phyloP scores from a whole-genome alignment of 2,329 filamentous ascomycete species.

The Talaromyces marneffei region DNA sequence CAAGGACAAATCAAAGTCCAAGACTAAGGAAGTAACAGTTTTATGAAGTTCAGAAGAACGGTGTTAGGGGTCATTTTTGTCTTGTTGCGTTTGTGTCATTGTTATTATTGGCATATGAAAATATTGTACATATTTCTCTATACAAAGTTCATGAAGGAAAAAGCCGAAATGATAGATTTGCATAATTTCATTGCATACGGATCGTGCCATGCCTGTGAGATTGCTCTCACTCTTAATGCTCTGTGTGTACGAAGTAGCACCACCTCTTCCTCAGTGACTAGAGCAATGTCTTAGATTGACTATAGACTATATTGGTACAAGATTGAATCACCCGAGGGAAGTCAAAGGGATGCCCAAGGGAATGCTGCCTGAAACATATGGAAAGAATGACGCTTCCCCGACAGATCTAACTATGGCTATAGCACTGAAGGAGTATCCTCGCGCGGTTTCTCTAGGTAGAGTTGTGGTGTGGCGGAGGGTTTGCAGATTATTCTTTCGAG shows the following conservation, averaged over 20 bases:
- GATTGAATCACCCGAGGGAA: no score
- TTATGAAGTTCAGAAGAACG: neutral
- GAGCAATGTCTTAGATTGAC: no score
- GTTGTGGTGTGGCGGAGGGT: neutral
- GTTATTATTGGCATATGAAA: neutral
- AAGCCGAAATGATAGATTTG: neutral
- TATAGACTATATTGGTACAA: no score
- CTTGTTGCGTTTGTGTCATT: neutral
- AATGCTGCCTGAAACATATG: no score
- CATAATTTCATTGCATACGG: no score
- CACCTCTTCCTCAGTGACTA: no score
- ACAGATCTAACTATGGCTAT: no score
- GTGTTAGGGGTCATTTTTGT: neutral
- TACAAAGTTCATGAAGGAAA: neutral
- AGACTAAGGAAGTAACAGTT: neutral
- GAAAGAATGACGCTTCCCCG: no score
- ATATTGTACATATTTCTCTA: neutral
- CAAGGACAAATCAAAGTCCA: conserved; percentile 19
- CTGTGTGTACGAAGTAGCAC: no score
- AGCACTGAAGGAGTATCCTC: no score
- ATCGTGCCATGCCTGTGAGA: neutral
- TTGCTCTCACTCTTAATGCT: neutral
- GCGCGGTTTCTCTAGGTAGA: conserved; percentile 4
- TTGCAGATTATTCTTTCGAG: neutral
- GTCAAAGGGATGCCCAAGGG: no score